Evolutionary conservation across 305 asterid genomes (phyloP).

Genomic region (Solanum hybrid): DNA sequence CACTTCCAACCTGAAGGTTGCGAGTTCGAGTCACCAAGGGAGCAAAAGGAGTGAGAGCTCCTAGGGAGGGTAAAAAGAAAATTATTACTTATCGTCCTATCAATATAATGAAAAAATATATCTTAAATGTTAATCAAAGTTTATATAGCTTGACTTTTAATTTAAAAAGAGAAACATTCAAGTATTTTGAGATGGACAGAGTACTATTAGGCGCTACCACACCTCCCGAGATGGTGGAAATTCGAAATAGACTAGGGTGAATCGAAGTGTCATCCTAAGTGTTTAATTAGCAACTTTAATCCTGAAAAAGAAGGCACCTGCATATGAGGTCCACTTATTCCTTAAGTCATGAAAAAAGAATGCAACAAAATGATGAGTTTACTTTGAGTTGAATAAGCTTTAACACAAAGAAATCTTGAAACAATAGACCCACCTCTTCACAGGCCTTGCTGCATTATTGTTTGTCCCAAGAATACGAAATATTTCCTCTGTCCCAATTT

Average conservation of each 20-base stretch:
- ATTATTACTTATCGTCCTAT: background rate
- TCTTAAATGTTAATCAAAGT: background rate
- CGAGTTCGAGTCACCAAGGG: too few species aligned
- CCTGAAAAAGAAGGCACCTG: background rate
- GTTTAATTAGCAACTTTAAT: too few species aligned
- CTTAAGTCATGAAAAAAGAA: background rate
- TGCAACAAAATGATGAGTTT: background rate
- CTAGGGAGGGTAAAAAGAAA: too few species aligned
- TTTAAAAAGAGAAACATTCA: background rate
- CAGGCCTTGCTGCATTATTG: conserved; percentile 12
- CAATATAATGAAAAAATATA: too few species aligned
- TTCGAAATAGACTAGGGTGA: too few species aligned
- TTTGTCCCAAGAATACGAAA: background rate
- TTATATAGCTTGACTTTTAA: too few species aligned
- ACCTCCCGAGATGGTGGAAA: too few species aligned
- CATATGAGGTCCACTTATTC: background rate
- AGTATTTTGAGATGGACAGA: background rate
- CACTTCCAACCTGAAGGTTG: too few species aligned
- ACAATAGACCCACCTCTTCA: conserved; percentile 7
- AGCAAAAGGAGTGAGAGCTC: too few species aligned
- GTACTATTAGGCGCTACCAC: too few species aligned
- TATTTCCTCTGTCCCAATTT: background rate
- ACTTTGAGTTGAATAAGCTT: background rate
- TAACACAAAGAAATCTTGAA: background rate
- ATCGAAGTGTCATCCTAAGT: too few species aligned